Evolutionary conservation across 2,329 filamentous ascomycete species (phyloP).

Genomic region (Albifimbria verrucaria): DNA sequence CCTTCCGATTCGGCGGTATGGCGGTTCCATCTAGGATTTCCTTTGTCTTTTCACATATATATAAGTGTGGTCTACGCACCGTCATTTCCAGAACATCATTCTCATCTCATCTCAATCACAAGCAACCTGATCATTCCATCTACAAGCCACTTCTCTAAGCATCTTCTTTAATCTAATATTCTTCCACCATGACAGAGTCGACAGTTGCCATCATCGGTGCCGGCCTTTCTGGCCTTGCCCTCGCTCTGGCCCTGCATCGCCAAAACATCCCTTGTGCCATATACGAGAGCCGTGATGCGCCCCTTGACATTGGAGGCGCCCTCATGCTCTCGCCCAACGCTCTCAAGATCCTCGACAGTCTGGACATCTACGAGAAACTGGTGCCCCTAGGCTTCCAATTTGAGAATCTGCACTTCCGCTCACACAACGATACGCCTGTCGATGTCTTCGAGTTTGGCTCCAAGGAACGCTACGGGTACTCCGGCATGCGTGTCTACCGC

Average conservation of each 20-base stretch:
- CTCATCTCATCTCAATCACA: too few species aligned
- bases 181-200: not conserved
- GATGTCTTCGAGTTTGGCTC: conserved; percentile 47
- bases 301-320: conserved; percentile 48
- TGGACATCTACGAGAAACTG: conserved; percentile 46
- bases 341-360: conserved; percentile 47
- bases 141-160: too few species aligned
- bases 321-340: conserved; percentile 60
- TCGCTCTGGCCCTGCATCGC: conserved; percentile 52
- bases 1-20: too few species aligned
- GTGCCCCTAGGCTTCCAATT: conserved; percentile 46
- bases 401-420: conserved; percentile 44
- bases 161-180: too few species aligned
- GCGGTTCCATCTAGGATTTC: too few species aligned
- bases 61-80: too few species aligned
- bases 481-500: conserved; percentile 52
- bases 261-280: conserved; percentile 46
- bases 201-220: conserved; percentile 28
- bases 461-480: conserved; percentile 46
- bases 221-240: conserved; percentile 45
- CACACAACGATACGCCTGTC: conserved; percentile 25
- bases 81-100: too few species aligned
- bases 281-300: conserved; percentile 45
- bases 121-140: too few species aligned
- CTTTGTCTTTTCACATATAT: too few species aligned